phyloP scores from a whole-genome alignment of 176 grass and related monocot species.

The Oryza meyeriana region DNA sequence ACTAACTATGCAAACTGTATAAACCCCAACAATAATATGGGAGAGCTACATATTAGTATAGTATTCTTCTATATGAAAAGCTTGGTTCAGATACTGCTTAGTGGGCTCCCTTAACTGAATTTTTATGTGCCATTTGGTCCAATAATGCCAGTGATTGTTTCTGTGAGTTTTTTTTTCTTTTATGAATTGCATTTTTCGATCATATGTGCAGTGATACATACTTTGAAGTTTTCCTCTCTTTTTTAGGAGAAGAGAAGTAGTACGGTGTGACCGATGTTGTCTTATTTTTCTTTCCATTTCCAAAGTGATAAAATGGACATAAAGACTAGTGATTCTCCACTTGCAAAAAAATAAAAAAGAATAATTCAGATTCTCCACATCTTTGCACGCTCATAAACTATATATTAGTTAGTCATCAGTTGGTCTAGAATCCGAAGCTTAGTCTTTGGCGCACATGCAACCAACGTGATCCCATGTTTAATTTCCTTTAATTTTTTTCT shows the following conservation, averaged over 20 bases:
- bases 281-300: not conserved
- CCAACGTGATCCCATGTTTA: constrained; percentile 53
- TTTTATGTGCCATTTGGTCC: not conserved
- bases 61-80: not conserved
- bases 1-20: not conserved
- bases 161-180: not conserved
- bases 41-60: not conserved
- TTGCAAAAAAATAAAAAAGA: not conserved
- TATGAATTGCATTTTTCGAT: not conserved
- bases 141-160: not conserved
- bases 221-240: not conserved
- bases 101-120: not conserved
- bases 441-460: constrained; percentile 31
- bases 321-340: constrained; percentile 20
- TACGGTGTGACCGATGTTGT: not conserved
- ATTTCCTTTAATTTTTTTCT: not conserved
- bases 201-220: not conserved
- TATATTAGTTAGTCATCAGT: not conserved
- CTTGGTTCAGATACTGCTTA: not conserved
- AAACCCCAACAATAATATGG: not conserved
- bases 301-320: not conserved
- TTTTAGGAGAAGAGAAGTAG: not conserved
- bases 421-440: constrained; percentile 1
- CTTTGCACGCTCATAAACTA: not conserved
- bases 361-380: constrained; percentile 5